Conservation (phyloP, 2,329 filamentous ascomycete species). For the Cytospora paraplurivora region DNA sequence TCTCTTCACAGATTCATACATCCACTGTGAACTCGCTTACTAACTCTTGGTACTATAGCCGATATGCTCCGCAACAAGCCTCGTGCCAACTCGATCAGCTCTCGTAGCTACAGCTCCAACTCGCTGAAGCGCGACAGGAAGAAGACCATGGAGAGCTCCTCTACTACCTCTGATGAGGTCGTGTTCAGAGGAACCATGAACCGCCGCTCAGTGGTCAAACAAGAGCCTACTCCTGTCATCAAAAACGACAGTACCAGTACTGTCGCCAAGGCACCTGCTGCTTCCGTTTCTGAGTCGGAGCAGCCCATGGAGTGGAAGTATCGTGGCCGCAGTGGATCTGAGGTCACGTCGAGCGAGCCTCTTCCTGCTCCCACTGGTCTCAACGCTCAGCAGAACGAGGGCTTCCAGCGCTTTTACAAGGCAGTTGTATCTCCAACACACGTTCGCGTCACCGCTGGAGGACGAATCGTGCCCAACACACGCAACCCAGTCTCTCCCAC, state of each 20-base stretch:
- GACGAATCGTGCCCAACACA: slow-evolving; percentile 67
- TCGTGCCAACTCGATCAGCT: slow-evolving; percentile 29
- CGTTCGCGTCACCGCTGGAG: slow-evolving; percentile 67
- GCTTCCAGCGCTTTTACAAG: slow-evolving; percentile 69
- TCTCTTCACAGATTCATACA: not conserved
- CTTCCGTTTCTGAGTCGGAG: slow-evolving; percentile 6
- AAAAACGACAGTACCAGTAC: not conserved
- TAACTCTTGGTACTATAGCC: slow-evolving; percentile 25
- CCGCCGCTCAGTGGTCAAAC: slow-evolving; percentile 30
- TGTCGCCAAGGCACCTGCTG: not conserved
- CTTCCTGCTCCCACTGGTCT: slow-evolving; percentile 56
- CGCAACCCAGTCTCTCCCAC: slow-evolving; percentile 54
- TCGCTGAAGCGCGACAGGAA: slow-evolving; percentile 29
- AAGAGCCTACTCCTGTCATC: slow-evolving; percentile 11
- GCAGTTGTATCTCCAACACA: slow-evolving; percentile 69
- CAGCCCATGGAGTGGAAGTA: slow-evolving; percentile 44
- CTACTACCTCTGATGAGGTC: slow-evolving; percentile 42
- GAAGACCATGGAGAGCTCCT: slow-evolving; percentile 39
- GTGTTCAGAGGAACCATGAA: slow-evolving; percentile 42
- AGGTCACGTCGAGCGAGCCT: slow-evolving; percentile 48
- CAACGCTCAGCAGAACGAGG: slow-evolving; percentile 60
- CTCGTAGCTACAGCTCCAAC: slow-evolving; percentile 29
- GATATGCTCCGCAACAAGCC: slow-evolving; percentile 36
- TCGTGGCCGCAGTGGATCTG: slow-evolving; percentile 47
- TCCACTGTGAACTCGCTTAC: not conserved